Evolutionary conservation across 1,284 basidiomycete genomes (phyloP).

Genomic region (Cryptococcus sp.): DNA sequence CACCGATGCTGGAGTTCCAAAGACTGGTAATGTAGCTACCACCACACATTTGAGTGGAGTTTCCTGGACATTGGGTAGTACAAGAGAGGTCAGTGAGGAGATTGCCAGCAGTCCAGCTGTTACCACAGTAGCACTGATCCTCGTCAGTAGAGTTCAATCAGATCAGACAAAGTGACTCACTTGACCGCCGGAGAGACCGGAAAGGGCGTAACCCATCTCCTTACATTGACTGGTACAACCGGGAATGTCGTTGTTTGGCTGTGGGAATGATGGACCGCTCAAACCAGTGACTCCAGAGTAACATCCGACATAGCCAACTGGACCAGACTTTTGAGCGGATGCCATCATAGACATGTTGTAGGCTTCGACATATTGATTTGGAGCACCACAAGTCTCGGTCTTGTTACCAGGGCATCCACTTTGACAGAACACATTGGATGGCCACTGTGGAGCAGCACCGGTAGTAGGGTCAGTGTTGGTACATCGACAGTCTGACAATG

Average conservation of each 20-base stretch:
- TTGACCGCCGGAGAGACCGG: neutral
- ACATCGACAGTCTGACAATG: constrained; percentile 2
- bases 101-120: neutral
- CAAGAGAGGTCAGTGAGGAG: neutral
- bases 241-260: constrained; percentile 7
- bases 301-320: constrained; percentile 2
- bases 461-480: neutral
- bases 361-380: neutral
- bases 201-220: constrained; percentile 11
- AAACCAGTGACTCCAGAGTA: constrained; percentile 5
- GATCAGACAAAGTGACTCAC: neutral
- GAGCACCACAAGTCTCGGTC: constrained; percentile 25
- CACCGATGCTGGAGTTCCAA: neutral
- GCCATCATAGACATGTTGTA: neutral
- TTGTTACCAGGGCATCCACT: constrained; percentile 28
- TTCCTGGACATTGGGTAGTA: neutral
- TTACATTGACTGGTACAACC: constrained; percentile 13
- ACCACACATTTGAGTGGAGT: constrained; percentile 2
- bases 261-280: neutral
- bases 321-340: neutral
- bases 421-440: neutral
- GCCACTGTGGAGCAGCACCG: neutral
- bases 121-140: constrained; percentile 3
- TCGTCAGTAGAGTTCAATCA: neutral
- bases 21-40: neutral